Evolutionary conservation across 1,284 basidiomycete genomes (phyloP), one percentile per base, ranked within the genome.

Genomic region (Salmacisia buchloeana): DNA sequence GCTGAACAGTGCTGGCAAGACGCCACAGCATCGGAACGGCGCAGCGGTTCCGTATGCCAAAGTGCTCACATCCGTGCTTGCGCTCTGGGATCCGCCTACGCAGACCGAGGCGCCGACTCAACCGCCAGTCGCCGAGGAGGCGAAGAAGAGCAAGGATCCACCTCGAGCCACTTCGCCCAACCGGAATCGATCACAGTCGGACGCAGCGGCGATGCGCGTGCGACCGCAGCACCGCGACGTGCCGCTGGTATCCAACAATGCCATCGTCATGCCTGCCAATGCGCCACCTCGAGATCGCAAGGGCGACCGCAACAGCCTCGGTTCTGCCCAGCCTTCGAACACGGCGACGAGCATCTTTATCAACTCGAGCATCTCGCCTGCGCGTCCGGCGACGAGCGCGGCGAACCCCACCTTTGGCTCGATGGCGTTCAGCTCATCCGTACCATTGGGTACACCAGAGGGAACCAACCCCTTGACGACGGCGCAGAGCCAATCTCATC

Each of bases 31-130:
- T 39, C 70, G 73, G 38, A 72, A 73, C 38, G 71, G 73, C 0
- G 73, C 72, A 6, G 73, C 73, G 1, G 70, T 66, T 12, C 69
- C 73, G 1, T 75, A 73, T 25, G 73, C 71, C 7, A 62, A 64
- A 3, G 73, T 72, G 29, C 70, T 75, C 63, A 69, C 59, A 36
- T 69, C 69, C 13, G 70, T 73, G 21, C 58, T 73, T 38, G 64
- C 66, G 15, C 46, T 52, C n/a, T 52, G 46, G 46, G 46, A 52
- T 25, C 46, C 46, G 4, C 46, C 46, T 25, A 5, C 46, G 18
- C 15, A 27, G 46, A 18, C 23, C 13, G 21, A 9, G 25, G n/a
- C 36, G 36, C 36, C 18, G 36, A 9, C 36, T 10, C 36, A 9
- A 9, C 10, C 36, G 10, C 36, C 36, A 9, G 18, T 38, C 18